Conservation (phyloP, 2,329 filamentous ascomycete genomes). For the Didymella exigua region DNA sequence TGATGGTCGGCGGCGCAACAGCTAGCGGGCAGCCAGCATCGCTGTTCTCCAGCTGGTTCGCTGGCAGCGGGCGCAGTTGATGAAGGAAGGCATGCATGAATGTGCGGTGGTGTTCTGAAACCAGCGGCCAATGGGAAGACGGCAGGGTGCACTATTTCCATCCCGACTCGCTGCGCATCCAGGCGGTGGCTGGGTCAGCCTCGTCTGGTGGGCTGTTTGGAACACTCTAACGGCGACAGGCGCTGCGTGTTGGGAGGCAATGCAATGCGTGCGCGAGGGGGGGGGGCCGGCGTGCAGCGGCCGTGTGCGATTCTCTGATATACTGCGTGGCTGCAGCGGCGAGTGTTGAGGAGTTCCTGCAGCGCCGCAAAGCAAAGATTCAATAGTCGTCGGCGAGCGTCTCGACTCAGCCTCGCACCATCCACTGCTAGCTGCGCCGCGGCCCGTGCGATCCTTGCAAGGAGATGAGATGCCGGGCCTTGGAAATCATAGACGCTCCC, state of each 20-base stretch:
- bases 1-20: neutral
- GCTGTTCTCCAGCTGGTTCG: neutral
- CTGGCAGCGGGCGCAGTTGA: neutral
- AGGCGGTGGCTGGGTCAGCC: constrained; percentile 2
- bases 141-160: constrained; percentile 12
- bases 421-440: neutral
- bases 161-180: neutral
- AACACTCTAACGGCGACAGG: constrained; percentile 11
- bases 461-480: neutral
- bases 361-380: no score
- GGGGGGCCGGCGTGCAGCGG: neutral
- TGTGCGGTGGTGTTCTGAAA: constrained; percentile 17
- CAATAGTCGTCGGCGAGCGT: neutral
- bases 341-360: constrained; percentile 9
- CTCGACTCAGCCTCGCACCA: constrained; percentile 16
- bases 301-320: neutral
- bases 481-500: neutral
- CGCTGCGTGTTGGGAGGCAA: constrained; percentile 5
- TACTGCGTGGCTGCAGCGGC: neutral
- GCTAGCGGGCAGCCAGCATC: neutral
- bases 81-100: constrained; percentile 12
- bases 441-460: neutral
- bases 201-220: constrained; percentile 1
- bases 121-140: constrained; percentile 18
- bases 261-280: neutral